Evolutionary conservation across 805 yeast genomes (phyloP).

Genomic region (Wickerhamiella lipophila): DNA sequence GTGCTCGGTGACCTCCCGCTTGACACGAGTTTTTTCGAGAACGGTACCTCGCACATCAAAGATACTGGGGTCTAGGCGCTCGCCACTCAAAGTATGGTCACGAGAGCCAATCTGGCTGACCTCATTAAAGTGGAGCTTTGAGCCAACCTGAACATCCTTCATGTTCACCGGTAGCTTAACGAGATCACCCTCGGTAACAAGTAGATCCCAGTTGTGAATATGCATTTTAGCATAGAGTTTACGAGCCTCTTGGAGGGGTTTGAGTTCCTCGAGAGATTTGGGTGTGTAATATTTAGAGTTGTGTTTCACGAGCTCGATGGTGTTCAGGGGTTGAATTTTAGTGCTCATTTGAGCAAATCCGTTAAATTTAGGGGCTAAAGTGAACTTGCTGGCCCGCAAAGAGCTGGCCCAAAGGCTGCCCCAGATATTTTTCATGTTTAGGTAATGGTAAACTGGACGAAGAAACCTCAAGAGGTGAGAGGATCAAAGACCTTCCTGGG

Average conservation of each 20-base stretch:
- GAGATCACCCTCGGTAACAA: constrained; percentile 84
- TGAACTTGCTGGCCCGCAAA: neutral
- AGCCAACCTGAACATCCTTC: constrained; percentile 72
- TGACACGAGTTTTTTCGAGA: constrained; percentile 70
- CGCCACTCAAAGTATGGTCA: constrained; percentile 54
- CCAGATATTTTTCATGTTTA: constrained; percentile 9
- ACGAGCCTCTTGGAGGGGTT: constrained; percentile 52
- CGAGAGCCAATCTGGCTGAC: constrained; percentile 78
- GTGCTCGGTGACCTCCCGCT: constrained; percentile 48
- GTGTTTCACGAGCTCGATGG: constrained; percentile 20
- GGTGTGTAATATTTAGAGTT: constrained; percentile 22
- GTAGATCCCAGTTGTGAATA: constrained; percentile 70
- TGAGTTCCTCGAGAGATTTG: constrained; percentile 30
- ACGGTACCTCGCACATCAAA: constrained; percentile 64
- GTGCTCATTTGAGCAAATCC: neutral
- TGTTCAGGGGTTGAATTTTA: constrained; percentile 3
- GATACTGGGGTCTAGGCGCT: constrained; percentile 37
- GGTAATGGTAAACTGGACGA: too few relatives aligned
- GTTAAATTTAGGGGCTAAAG: neutral
- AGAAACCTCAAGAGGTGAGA: too few relatives aligned
- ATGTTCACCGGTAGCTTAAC: constrained; percentile 67
- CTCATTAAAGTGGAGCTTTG: constrained; percentile 56
- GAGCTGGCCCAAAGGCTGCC: neutral
- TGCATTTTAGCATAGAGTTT: constrained; percentile 71
- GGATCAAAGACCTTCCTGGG: too few relatives aligned